A percentile compares a stretch with the other conserved stretches of the same genome.
phyloP scores from a whole-genome alignment of 2,329 filamentous ascomycete genomes.

The Aspergillus persii region DNA sequence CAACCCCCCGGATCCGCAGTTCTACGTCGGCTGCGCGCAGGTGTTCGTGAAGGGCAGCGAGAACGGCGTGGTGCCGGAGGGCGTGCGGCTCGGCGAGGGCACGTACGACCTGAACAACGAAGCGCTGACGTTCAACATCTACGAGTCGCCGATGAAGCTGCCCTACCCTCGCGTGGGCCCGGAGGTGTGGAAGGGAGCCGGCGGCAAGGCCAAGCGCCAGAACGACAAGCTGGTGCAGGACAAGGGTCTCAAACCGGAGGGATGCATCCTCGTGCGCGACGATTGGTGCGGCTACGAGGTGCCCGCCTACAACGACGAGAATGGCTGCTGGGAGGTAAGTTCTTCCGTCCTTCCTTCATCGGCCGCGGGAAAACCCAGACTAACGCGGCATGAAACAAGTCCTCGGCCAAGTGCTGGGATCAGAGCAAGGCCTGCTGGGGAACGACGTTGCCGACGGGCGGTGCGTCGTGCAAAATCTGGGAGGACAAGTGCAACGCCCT shows the following conservation, averaged over 20 bases:
- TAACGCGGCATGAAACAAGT: conserved; percentile 20
- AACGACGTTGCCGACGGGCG: conserved; percentile 58
- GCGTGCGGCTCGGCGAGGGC: conserved; percentile 63
- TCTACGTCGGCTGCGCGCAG: conserved; percentile 71
- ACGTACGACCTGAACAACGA: conserved; percentile 56
- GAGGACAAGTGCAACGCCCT: conserved; percentile 58
- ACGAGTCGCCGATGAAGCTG: conserved; percentile 49
- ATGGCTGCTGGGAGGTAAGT: conserved; percentile 58
- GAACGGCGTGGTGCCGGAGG: conserved; percentile 49
- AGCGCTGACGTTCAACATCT: conserved; percentile 65
- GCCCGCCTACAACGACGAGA: conserved; percentile 53
- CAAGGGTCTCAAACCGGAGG: conserved; percentile 53
- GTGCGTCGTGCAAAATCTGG: conserved; percentile 60
- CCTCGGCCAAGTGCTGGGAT: conserved; percentile 55
- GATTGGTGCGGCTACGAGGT: conserved; percentile 71
- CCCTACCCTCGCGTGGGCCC: conserved; percentile 61
- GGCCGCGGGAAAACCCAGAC: not conserved
- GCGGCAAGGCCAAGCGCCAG: conserved; percentile 7
- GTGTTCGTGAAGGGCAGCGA: conserved; percentile 59
- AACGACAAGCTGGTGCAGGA: conserved; percentile 31
- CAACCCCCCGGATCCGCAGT: conserved; percentile 61
- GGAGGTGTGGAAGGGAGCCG: conserved; percentile 44
- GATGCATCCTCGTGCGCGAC: conserved; percentile 63
- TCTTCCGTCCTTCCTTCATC: not conserved
- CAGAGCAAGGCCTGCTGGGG: conserved; percentile 62